Base-by-base conservation (phyloP, 805 yeast genomes). In the Yarrowia osloensis region DNA sequence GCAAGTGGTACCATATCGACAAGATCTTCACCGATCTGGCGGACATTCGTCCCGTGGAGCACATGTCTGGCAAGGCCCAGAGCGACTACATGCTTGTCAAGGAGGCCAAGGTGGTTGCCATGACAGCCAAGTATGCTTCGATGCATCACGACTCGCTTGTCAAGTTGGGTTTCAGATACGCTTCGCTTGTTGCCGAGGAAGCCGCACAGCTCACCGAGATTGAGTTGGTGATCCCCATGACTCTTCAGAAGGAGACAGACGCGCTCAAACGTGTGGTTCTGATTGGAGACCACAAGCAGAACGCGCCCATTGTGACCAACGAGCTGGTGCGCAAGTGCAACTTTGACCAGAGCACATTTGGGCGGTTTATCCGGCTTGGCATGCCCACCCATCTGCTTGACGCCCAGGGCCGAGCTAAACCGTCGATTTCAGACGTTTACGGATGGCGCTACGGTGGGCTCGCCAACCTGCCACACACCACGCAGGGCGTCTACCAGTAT, bases 221-320 rank as follows among this genome's bases (percentile, higher is more conserved):
- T 24, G 81, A 80, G 65, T 70, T 77, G 0, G 46, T 78, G n/a
- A 66, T 71, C 9, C 75, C 80, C 4, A 39, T 69, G 63, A 35
- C 77, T 1, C 39, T 70, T 44, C 71, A 70, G 22, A 39, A 65
- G 13, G 63, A 57, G 37, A 37, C 65, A 24, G 37, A 66, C 1
- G 28, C 57, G 0, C 54, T 75, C 2, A 73, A 73, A 35, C 73
- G 81, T 29, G 65, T 79, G 0, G 70, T 77, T 0, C 26, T 81
- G 28, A 31, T 77, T n/a, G 84, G 84, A 8, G 82, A 81, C 66
- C 68, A 69, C 28, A 57, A 44, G 15, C 74, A 68, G 49, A 67
- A 70, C 37, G 71, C 70, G 4, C 78, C 80, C 6, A 67, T 67
- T 40, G 39, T 73, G 21, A 65, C 67, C 39, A 68, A 68, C 61